phyloP scores from a whole-genome alignment of 1,284 basidiomycete genomes.

The Hortiboletus rubellus region DNA sequence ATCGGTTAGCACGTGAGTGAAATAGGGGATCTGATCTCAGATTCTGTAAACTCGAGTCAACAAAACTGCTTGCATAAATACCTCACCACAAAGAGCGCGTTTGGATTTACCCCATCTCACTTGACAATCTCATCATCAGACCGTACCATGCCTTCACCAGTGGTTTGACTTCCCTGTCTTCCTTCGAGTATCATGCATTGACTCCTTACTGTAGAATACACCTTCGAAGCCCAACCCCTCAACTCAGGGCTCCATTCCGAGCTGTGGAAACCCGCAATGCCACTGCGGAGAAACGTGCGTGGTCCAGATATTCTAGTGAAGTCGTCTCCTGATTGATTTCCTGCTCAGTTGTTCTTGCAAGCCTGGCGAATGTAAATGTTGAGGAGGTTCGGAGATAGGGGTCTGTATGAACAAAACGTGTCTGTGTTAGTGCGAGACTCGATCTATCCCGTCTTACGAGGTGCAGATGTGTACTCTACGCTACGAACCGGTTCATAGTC shows the following conservation, averaged over 20 bases:
- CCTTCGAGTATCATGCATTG: not conserved
- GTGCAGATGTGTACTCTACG: not conserved
- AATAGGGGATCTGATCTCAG: not conserved
- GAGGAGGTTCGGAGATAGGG: not conserved
- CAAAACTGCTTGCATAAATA: not conserved
- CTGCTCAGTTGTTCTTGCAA: slow-evolving; percentile 20
- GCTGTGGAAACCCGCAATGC: slow-evolving; percentile 24
- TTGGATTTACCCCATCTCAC: not conserved
- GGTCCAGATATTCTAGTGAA: not conserved
- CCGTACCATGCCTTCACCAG: slow-evolving; percentile 14
- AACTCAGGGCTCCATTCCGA: slow-evolving; percentile 7
- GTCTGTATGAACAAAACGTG: no score
- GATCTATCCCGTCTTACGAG: not conserved
- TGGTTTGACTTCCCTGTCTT: not conserved
- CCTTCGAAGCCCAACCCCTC: slow-evolving; percentile 5
- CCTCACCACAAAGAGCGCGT: not conserved
- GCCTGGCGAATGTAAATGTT: slow-evolving; percentile 22
- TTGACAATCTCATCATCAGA: not conserved
- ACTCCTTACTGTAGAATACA: slow-evolving; percentile 5
- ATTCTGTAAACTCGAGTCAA: slow-evolving; percentile 5
- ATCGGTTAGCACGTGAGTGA: not conserved
- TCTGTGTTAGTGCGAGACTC: not conserved
- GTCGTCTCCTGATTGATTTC: not conserved
- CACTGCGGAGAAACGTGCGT: slow-evolving; percentile 21
- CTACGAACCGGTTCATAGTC: not conserved